Evolutionary conservation across 371 early-diverging fungal genomes (phyloP).

Genomic region (Zancudomyces culisetae): DNA sequence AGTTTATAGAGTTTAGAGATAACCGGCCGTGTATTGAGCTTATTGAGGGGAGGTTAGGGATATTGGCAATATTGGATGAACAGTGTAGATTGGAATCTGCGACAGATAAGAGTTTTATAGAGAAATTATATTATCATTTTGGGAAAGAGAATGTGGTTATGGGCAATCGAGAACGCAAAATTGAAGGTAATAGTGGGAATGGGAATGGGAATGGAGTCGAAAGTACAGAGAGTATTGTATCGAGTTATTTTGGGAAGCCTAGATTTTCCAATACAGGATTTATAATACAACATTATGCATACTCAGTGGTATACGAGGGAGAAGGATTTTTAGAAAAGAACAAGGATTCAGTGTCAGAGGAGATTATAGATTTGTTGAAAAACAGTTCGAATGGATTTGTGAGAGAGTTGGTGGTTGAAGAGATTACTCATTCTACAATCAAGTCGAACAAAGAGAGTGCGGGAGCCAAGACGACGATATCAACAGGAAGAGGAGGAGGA

Average conservation of each 20-base stretch:
- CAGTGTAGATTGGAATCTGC: conserved; percentile 82
- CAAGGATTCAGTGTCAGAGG: conserved; percentile 96
- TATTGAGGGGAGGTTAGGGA: conserved; percentile 90
- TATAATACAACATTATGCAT: conserved; percentile 82
- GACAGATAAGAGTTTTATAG: conserved; percentile 61
- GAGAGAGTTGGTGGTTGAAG: neutral
- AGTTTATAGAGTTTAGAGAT: conserved; percentile 88
- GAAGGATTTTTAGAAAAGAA: conserved; percentile 98
- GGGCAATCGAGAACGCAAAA: neutral
- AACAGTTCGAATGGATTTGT: conserved; percentile 15
- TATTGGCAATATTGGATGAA: conserved; percentile 92
- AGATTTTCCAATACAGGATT: conserved; percentile 34
- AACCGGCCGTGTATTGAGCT: conserved; percentile 97
- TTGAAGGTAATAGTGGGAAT: too few relatives aligned
- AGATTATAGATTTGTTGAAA: conserved; percentile 37
- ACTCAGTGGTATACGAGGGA: conserved; percentile 72
- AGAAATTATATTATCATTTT: conserved; percentile 67
- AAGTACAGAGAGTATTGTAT: neutral
- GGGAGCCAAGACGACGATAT: neutral
- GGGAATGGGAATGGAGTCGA: too few relatives aligned
- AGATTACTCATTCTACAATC: neutral
- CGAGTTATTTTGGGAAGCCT: conserved; percentile 17
- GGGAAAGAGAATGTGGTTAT: conserved; percentile 6
- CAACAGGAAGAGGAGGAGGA: too few relatives aligned
- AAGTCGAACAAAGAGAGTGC: neutral